Conservation (phyloP, 2,329 filamentous ascomycete genomes). For the Neofusicoccum ribis region DNA sequence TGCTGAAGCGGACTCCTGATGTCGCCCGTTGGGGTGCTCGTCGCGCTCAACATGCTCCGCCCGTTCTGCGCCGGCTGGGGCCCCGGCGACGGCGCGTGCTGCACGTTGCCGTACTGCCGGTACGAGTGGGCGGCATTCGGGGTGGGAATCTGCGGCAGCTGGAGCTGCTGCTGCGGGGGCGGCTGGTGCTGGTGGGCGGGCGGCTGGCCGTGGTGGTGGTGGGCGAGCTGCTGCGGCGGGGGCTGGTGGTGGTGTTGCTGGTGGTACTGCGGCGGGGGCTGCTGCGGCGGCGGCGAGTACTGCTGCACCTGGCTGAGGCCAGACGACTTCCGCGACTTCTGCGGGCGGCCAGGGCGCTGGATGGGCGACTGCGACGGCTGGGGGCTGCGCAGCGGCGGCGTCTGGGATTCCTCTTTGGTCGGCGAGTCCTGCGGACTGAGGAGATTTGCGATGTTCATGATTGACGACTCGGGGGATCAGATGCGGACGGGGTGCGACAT, state of each 20-base stretch:
- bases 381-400: conserved; percentile 25
- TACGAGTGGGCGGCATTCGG: conserved; percentile 2
- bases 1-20: conserved; percentile 20
- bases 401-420: conserved; percentile 33
- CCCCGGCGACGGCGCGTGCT: conserved; percentile 13
- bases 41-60: conserved; percentile 17
- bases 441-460: conserved; percentile 53
- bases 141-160: conserved; percentile 1
- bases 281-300: conserved; percentile 30
- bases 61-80: conserved; percentile 15
- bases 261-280: conserved; percentile 1
- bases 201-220: conserved; percentile 1
- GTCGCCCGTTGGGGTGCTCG: conserved; percentile 18
- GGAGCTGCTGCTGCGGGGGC: conserved; percentile 3
- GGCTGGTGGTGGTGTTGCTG: not conserved
- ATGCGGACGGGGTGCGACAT: conserved; percentile 4
- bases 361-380: conserved; percentile 30
- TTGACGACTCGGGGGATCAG: not conserved
- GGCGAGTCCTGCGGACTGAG: conserved; percentile 50
- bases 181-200: not conserved
- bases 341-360: conserved; percentile 28
- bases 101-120: conserved; percentile 3
- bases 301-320: conserved; percentile 43
- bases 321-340: conserved; percentile 42
- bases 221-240: not conserved